Base-by-base conservation (phyloP, 805 yeast species). In the Wickerhamomyces bisporus region DNA sequence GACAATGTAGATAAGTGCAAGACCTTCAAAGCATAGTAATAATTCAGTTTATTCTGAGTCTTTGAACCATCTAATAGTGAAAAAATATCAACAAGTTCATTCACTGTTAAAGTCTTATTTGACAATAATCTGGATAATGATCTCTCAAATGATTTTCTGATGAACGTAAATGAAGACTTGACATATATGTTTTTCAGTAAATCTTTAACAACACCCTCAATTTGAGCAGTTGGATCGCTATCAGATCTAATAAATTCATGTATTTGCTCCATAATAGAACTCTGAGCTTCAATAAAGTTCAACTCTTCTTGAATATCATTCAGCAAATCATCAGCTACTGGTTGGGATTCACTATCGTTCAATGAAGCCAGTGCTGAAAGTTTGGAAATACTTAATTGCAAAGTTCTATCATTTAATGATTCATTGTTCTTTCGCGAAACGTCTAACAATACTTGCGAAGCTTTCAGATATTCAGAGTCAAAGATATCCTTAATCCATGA, bases 401-500 rank as follows among this genome's bases (percentile, higher is more conserved):
- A 50, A 47, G 71, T 76, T 48, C 71, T 73, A 46, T 70, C 71
- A 11, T 59, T 59, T 31, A 70, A 63, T 9, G 60, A 51, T 19
- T 73, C 76, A 14, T 70, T 71, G 3, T 54, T 43, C 4, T 67
- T 55, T 12, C 65, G 60, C 5, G 70, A 62, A 20, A 75, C 69
- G 1, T 60, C 52, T 3, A 65, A 49, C 23, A 87, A 61, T 1
- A 68, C 64, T 12, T 55, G 49, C 1, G 81, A 63, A 0, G 88
- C 91, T 2, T 58, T 52, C 5, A 36, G 45, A 52, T 69, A 83
- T 9, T 77, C 65, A 3, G 65, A 66, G 43, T 68, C 75, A 24
- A 75, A 55, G 12, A 86, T 57, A 40, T 81, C 73, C 39, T 75
- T 70, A 16, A 87, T 79, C 96, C 96, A 88, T 3, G 86, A 71